These are phyloP conservation scores for Phaseolus coccineus DNA, from an alignment of 331 rosid species.

Conservation along the genomic window DNA sequence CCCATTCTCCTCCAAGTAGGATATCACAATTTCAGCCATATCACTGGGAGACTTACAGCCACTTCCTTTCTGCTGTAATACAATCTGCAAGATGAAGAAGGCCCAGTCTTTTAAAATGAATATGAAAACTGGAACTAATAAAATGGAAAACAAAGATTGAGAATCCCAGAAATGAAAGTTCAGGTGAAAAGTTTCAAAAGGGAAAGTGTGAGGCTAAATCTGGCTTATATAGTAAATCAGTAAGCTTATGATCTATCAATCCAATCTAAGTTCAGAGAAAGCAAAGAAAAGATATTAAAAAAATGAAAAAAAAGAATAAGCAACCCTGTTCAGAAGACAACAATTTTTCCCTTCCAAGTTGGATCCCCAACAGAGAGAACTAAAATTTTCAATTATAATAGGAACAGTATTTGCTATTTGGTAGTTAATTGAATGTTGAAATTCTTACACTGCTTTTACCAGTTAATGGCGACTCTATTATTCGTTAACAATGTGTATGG, in stretches of 20 bases:
- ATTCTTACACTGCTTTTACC: not conserved
- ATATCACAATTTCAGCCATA: conserved; percentile 73
- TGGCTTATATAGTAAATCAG: conserved; percentile 2
- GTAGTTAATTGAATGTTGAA: not conserved
- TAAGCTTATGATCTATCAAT: conserved; percentile 27
- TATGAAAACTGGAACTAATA: conserved; percentile 7
- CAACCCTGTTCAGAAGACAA: conserved; percentile 18
- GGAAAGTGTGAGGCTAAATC: conserved; percentile 4
- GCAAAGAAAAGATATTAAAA: conserved; percentile 10
- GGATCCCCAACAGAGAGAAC: not conserved
- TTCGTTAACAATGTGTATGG: not conserved
- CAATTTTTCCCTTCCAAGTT: conserved; percentile 18
- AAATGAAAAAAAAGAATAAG: conserved; percentile 8
- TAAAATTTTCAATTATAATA: not conserved
- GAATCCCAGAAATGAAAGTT: conserved; percentile 21
- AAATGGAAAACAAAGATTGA: conserved; percentile 1
- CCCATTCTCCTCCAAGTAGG: conserved; percentile 82
- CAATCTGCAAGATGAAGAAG: conserved; percentile 64
- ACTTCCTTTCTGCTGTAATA: conserved; percentile 67
- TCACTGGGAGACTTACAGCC: conserved; percentile 58
- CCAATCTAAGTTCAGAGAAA: conserved; percentile 30
- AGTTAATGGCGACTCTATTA: not conserved
- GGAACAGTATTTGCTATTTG: not conserved
- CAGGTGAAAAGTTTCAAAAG: not conserved
- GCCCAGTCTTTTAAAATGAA: conserved; percentile 31